Evolutionary conservation across 805 yeast genomes (phyloP), one percentile per base, ranked within the genome.

Genomic region (Hanseniaspora hatyaiensis): DNA sequence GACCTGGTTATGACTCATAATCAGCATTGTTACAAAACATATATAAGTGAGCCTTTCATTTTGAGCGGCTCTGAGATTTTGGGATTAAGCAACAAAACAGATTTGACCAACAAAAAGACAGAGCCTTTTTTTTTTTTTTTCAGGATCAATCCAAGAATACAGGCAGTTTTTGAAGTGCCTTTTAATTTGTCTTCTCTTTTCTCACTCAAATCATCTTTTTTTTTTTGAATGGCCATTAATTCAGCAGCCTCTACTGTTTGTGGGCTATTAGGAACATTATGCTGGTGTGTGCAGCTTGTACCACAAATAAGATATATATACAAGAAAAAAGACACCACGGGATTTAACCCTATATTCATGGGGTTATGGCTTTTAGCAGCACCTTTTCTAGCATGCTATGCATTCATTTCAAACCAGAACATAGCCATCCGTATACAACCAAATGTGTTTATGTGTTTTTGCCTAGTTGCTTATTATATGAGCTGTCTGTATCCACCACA

Each of bases 281-380:
- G 83, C 50, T 89, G 96, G 96, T 88, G 96, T 62, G 67, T 88
- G 53, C 96, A 89, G 64, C 66, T 89, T 53, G 70, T 87, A 1
- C 96, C 96, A 1, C 97, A 84, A 58, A 79, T 88, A 39, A 68
- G 77, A 50, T 70, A 77, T 59, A 88, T 89, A 59, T 87, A 74
- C 65, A 69, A 70, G 50, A 72, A 73, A 8, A 86, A 89, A 57
- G 77, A 86, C 58, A 82, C 94, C 51, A 82, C 78, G 23, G 96
- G 97, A 0, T 65, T 88, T 8, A 95, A 95, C 1, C 87, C 88
- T 4, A n/a, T 73, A 30, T 87, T 89, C 95, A 72, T 85, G 76
- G 73, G 85, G 50, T 62, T 86, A 20, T 88, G 96, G 95, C 77
- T 83, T 3, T 54, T 65, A 4, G 71, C 77, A 47, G 95, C 94